Percentiles rank a stretch among this genome's conserved stretches.
These are phyloP conservation scores for Hypsizygus marmoreus DNA, from an alignment of 768 basidiomycete genomes.

Conservation along the genomic window DNA sequence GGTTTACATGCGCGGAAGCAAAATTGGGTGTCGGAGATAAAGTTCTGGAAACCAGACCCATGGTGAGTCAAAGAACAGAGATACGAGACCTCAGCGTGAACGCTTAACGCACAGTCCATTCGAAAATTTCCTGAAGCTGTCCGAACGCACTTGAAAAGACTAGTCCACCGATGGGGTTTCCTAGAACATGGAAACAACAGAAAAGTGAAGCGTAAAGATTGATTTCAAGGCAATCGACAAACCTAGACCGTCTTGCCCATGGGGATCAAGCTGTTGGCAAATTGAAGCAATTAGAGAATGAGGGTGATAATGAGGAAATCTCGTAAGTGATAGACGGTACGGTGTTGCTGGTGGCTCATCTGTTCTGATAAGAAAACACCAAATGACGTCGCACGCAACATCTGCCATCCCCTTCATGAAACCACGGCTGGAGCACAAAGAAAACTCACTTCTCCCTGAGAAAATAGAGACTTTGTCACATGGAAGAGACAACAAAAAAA, in stretches of 20 bases:
- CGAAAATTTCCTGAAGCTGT: conserved; percentile 55
- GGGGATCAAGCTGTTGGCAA: conserved; percentile 60
- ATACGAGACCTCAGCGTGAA: too few species aligned
- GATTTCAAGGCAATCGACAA: conserved; percentile 3
- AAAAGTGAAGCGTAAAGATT: neutral
- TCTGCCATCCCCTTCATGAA: too few species aligned
- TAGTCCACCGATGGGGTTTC: conserved; percentile 64
- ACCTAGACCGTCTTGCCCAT: conserved; percentile 63
- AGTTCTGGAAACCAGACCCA: conserved; percentile 44
- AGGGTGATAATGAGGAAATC: neutral
- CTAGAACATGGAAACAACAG: conserved; percentile 19
- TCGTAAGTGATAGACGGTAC: neutral
- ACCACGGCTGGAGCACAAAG: too few species aligned
- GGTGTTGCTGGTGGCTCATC: conserved; percentile 9
- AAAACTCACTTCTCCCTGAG: conserved; percentile 28
- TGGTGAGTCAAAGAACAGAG: neutral
- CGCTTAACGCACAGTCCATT: conserved; percentile 63
- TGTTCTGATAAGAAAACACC: too few species aligned
- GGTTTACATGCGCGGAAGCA: conserved; percentile 75
- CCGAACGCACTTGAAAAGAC: conserved; percentile 78
- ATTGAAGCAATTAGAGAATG: neutral
- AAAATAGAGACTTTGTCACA: neutral
- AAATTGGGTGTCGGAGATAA: conserved; percentile 59
- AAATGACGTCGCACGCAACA: too few species aligned
- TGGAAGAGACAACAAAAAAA: neutral